Conservation (phyloP, 495 filamentous ascomycete species). For the Echria macrotheca region DNA sequence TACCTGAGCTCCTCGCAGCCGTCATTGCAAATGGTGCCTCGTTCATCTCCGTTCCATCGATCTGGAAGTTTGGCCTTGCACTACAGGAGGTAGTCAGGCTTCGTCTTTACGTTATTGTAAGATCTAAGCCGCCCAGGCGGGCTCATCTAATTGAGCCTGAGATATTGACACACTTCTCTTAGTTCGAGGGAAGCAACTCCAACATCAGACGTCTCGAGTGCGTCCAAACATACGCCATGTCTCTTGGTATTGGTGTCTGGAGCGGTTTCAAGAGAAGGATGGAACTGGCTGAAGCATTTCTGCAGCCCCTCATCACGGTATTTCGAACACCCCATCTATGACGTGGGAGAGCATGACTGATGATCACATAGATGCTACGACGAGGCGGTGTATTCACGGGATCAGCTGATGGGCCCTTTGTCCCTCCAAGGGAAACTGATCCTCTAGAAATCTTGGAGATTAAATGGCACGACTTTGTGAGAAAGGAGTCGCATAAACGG, state of each 20-base stretch:
- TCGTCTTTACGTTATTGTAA: constrained; percentile 35
- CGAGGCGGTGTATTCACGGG: constrained; percentile 26
- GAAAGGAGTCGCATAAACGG: constrained; percentile 37
- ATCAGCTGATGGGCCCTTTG: too few species aligned
- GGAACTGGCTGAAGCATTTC: constrained; percentile 56
- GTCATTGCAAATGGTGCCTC: constrained; percentile 49
- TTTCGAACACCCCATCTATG: not conserved
- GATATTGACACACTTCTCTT: not conserved
- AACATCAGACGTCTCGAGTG: constrained; percentile 46
- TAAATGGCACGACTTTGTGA: constrained; percentile 45
- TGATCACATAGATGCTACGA: constrained; percentile 32
- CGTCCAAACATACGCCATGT: constrained; percentile 46
- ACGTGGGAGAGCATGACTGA: too few species aligned
- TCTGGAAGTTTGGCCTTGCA: constrained; percentile 54
- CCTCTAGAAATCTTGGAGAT: constrained; percentile 35
- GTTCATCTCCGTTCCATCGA: constrained; percentile 40
- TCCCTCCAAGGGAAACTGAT: constrained; percentile 35
- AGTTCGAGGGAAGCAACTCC: constrained; percentile 51
- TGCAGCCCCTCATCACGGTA: constrained; percentile 44
- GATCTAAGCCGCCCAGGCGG: not conserved
- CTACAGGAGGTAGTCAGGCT: constrained; percentile 50
- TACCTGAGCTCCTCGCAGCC: constrained; percentile 45
- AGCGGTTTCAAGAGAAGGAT: constrained; percentile 56
- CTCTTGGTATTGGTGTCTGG: constrained; percentile 53
- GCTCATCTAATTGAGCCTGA: not conserved